phyloP scores from a whole-genome alignment of 805 yeast genomes.

The Myxozyma udenii region DNA sequence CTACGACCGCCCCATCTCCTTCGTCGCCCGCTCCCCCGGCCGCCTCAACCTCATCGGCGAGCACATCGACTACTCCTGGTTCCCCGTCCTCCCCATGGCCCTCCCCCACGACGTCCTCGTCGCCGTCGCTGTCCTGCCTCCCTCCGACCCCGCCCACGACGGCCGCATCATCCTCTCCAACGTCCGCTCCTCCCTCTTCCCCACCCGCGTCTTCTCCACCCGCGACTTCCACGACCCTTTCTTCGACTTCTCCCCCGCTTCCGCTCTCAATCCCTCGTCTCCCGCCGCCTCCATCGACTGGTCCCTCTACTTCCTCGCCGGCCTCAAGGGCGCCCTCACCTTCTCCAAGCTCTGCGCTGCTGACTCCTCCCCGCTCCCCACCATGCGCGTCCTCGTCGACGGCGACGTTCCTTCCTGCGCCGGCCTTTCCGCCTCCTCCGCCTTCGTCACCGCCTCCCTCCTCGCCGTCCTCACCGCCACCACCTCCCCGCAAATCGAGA shows the following conservation, averaged over 20 bases:
- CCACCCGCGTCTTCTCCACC: slow-evolving; percentile 15
- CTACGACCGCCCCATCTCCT: slow-evolving; percentile 39
- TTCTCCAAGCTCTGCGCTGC: slow-evolving; percentile 40
- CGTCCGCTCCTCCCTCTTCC: slow-evolving; percentile 31
- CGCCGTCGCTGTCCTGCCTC: slow-evolving; percentile 43
- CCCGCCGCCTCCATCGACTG: slow-evolving; percentile 44
- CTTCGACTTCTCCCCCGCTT: slow-evolving; percentile 24
- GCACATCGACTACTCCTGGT: slow-evolving; percentile 68
- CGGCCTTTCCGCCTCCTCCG: slow-evolving; percentile 70
- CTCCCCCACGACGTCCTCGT: slow-evolving; percentile 60
- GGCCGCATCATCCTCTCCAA: slow-evolving; percentile 40
- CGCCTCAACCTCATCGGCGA: slow-evolving; percentile 74
- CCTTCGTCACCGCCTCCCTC: slow-evolving; percentile 64
- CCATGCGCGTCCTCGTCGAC: slow-evolving; percentile 50
- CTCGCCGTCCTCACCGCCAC: slow-evolving; percentile 53
- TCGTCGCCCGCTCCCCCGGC: slow-evolving; percentile 67
- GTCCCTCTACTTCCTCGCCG: slow-evolving; percentile 70
- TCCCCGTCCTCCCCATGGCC: slow-evolving; percentile 74
- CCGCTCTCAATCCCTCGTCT: not conserved
- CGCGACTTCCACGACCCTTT: slow-evolving; percentile 31
- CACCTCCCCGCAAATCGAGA: slow-evolving; percentile 15
- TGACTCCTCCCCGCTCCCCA: slow-evolving; percentile 28
- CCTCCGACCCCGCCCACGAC: slow-evolving; percentile 31
- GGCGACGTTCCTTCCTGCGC: slow-evolving; percentile 72
- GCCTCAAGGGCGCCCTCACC: slow-evolving; percentile 57